Conservation (phyloP, 2,329 filamentous ascomycete species). For the Sordariomycetes sp. region DNA sequence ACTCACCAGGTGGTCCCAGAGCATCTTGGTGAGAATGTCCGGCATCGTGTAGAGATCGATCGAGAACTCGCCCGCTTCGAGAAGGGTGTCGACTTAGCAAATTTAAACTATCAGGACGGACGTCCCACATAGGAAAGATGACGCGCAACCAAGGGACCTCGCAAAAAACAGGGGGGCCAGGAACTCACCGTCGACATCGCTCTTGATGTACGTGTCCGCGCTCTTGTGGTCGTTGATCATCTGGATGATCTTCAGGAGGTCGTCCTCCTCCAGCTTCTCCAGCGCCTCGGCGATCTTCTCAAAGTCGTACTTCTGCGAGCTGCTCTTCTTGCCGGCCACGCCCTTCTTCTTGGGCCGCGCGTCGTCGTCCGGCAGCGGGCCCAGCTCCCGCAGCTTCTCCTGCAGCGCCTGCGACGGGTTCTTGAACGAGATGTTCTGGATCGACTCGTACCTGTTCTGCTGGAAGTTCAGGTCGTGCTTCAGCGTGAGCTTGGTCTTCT, state of each 20-base stretch:
- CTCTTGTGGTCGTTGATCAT: conserved; percentile 97
- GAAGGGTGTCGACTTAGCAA: conserved; percentile 23
- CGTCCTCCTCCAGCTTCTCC: conserved; percentile 83
- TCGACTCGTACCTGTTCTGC: conserved; percentile 68
- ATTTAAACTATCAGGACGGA: conserved; percentile 17
- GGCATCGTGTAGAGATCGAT: conserved; percentile 97
- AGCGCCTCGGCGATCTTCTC: conserved; percentile 93
- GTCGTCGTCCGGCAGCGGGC: conserved; percentile 70
- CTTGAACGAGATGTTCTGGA: conserved; percentile 75
- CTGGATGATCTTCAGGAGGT: conserved; percentile 88
- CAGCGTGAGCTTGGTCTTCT: conserved; percentile 77
- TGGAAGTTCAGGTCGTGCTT: conserved; percentile 89
- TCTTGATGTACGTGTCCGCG: conserved; percentile 90
- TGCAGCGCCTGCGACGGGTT: conserved; percentile 86
- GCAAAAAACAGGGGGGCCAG: background rate
- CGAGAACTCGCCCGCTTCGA: conserved; percentile 83
- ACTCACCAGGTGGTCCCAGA: conserved; percentile 75
- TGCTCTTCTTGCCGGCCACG: conserved; percentile 64
- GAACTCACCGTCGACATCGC: conserved; percentile 82
- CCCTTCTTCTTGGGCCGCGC: conserved; percentile 51
- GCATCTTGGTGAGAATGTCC: conserved; percentile 77
- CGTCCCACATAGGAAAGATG: conserved; percentile 6
- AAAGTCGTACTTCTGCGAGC: conserved; percentile 67
- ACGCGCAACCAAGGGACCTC: conserved; percentile 6
- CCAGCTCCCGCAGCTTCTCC: conserved; percentile 69